Conservation (phyloP, 768 basidiomycete genomes). For the Tricholoma hemisulphureum region DNA sequence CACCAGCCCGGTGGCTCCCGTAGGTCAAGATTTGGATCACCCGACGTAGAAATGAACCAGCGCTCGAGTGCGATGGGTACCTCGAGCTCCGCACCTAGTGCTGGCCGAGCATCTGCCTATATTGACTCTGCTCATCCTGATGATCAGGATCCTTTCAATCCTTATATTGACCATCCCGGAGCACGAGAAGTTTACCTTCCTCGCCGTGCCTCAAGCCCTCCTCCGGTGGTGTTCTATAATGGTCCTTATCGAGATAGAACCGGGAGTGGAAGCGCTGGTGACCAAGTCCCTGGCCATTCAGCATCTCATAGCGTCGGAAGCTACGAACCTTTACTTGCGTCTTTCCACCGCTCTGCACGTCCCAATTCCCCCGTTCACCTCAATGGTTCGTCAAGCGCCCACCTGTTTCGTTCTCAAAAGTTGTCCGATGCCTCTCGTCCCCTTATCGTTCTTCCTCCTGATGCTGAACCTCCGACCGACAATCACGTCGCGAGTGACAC, state of each 20-base stretch:
- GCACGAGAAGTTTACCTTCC: slow-evolving; percentile 42
- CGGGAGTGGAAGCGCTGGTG: slow-evolving; percentile 28
- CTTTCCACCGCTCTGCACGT: slow-evolving; percentile 32
- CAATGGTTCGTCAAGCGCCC: slow-evolving; percentile 27
- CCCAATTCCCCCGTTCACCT: slow-evolving; percentile 22
- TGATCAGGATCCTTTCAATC: slow-evolving; percentile 45
- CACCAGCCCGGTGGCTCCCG: slow-evolving; percentile 25
- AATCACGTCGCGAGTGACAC: slow-evolving; percentile 18
- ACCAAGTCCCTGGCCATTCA: slow-evolving; percentile 35
- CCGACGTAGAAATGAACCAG: slow-evolving; percentile 39
- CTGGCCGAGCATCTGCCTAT: slow-evolving; percentile 36
- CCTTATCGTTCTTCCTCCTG: slow-evolving; percentile 9
- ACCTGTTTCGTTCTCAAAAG: slow-evolving; percentile 35
- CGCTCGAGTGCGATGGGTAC: slow-evolving; percentile 30
- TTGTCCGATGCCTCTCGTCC: slow-evolving; percentile 20
- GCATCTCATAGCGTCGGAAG: slow-evolving; percentile 54
- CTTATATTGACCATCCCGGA: slow-evolving; percentile 46
- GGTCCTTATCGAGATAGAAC: slow-evolving; percentile 33
- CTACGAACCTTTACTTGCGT: slow-evolving; percentile 57
- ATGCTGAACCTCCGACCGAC: slow-evolving; percentile 13
- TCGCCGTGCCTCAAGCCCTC: slow-evolving; percentile 47
- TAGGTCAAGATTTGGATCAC: slow-evolving; percentile 26
- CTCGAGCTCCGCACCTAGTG: slow-evolving; percentile 25
- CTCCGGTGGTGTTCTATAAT: slow-evolving; percentile 32
- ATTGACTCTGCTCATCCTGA: slow-evolving; percentile 35